Percentiles rank a stretch among this genome's conserved stretches.
phyloP scores from a whole-genome alignment of 1,284 basidiomycete species.

The Trametes polyzona region DNA sequence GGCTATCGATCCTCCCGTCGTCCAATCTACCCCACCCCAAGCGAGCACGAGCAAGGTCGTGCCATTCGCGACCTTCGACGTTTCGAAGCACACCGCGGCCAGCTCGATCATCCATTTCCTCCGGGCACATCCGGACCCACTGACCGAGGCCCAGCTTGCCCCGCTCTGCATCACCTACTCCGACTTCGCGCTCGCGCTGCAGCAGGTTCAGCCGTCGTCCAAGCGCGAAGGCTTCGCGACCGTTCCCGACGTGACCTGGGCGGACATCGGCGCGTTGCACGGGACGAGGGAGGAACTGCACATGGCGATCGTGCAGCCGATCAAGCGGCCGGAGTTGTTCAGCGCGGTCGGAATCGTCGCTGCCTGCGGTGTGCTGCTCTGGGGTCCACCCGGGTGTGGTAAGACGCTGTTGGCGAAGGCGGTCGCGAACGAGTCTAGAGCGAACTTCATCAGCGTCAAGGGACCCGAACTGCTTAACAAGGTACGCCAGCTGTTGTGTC shows the following conservation, averaged over 20 bases:
- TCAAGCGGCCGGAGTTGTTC: conserved; percentile 89
- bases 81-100: conserved; percentile 47
- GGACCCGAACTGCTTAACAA: conserved; percentile 97
- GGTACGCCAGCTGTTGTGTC: conserved; percentile 45
- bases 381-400: conserved; percentile 98
- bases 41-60: conserved; percentile 29
- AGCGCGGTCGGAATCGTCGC: conserved; percentile 84
- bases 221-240: conserved; percentile 98
- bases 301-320: conserved; percentile 98
- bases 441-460: conserved; percentile 98
- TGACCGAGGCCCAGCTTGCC: conserved; percentile 78
- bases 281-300: conserved; percentile 88
- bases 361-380: conserved; percentile 92
- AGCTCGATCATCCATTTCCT: conserved; percentile 91
- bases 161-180: conserved; percentile 79
- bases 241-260: conserved; percentile 94
- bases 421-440: conserved; percentile 92
- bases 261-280: conserved; percentile 92
- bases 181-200: conserved; percentile 84
- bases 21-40: conserved; percentile 19
- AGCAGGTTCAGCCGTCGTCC: conserved; percentile 91
- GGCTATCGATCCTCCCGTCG: conserved; percentile 47
- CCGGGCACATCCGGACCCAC: conserved; percentile 79
- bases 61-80: conserved; percentile 47
- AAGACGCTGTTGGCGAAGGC: conserved; percentile 97